These are phyloP conservation scores for Coemansia sp. DNA, from an alignment of 192 early-diverging fungal species.

Conservation along the genomic window DNA sequence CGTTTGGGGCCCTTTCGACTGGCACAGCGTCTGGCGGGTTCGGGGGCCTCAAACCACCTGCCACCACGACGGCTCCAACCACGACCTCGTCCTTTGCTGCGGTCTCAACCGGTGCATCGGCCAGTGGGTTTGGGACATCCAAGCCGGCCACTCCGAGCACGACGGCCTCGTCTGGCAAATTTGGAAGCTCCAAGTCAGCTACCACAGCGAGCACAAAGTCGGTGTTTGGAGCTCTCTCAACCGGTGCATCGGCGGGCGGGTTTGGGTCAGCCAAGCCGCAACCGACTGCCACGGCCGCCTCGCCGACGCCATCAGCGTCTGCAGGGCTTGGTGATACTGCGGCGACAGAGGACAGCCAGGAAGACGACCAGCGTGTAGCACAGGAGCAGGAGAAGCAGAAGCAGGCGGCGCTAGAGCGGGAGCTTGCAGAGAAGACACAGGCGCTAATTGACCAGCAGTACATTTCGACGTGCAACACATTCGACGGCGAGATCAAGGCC, in stretches of 20 bases:
- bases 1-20: no score
- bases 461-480: constrained; percentile 32
- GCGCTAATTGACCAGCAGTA: constrained; percentile 35
- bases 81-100: no score
- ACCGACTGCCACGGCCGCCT: not conserved
- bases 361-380: constrained; percentile 13
- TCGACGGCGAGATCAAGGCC: constrained; percentile 35
- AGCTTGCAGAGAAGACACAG: constrained; percentile 18
- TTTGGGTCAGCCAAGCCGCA: not conserved
- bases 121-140: no score
- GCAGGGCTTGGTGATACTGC: not conserved
- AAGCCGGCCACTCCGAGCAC: no score
- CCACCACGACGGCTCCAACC: no score
- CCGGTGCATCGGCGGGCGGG: no score
- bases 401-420: constrained; percentile 9
- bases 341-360: not conserved
- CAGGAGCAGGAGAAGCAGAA: constrained; percentile 1
- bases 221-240: no score
- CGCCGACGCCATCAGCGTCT: not conserved
- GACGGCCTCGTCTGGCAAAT: not conserved
- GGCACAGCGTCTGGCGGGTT: no score
- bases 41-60: no score
- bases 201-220: not conserved
- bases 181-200: not conserved
- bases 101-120: no score